These are phyloP conservation scores for Skeletonema costatum DNA, from an alignment of 108 stramenopile genomes.

Conservation along the genomic window DNA sequence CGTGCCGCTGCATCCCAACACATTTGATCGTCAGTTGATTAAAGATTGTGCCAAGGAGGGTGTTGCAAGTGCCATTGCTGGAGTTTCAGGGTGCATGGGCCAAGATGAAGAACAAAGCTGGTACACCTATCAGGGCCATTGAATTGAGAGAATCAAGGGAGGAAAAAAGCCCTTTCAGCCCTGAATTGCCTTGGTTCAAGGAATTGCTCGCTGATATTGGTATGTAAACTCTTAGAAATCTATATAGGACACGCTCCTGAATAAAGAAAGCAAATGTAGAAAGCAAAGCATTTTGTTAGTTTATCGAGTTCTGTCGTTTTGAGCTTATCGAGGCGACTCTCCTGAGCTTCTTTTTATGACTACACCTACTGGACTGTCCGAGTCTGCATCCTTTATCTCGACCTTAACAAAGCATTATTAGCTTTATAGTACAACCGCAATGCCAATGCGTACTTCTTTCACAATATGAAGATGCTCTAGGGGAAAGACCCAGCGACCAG, in stretches of 20 bases:
- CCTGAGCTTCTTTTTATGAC: too few relatives aligned
- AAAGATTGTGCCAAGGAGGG: conserved; percentile 79
- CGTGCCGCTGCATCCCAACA: conserved; percentile 86
- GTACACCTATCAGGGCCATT: conserved; percentile 84
- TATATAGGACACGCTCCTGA: background rate
- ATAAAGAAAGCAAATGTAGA: background rate
- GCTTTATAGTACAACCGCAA: too few relatives aligned
- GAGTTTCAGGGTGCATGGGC: conserved; percentile 88
- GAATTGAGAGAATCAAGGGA: conserved; percentile 92
- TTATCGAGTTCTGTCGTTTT: background rate
- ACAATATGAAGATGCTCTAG: too few relatives aligned
- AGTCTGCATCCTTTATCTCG: too few relatives aligned
- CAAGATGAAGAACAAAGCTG: conserved; percentile 88
- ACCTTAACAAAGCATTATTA: too few relatives aligned
- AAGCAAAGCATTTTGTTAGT: background rate
- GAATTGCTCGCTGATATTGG: conserved; percentile 85
- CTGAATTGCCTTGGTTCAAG: conserved; percentile 77
- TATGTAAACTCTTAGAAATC: conserved; percentile 27
- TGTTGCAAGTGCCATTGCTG: conserved; percentile 79
- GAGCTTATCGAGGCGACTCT: background rate
- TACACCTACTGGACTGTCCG: too few relatives aligned
- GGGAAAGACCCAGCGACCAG: too few relatives aligned
- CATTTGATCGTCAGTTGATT: conserved; percentile 85
- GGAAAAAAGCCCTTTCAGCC: conserved; percentile 85
- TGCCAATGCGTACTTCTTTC: too few relatives aligned